phyloP scores from a whole-genome alignment of 1,284 basidiomycete genomes.

The Rhodotorula sp. region DNA sequence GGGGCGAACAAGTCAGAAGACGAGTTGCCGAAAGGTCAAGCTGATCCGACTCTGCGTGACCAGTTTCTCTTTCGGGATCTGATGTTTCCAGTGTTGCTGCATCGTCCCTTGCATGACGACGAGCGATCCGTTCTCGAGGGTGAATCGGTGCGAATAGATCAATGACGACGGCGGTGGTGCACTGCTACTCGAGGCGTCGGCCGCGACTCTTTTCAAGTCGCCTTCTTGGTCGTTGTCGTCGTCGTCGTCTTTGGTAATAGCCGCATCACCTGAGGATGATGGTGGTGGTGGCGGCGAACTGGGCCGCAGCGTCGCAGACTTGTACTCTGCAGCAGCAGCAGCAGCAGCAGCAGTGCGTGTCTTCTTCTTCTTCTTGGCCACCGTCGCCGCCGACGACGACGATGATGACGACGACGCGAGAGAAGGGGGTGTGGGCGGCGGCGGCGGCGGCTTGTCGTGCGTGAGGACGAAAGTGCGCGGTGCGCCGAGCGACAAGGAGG shows the following conservation, averaged over 20 bases:
- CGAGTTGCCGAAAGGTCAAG: slow-evolving; percentile 53
- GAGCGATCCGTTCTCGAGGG: slow-evolving; percentile 54
- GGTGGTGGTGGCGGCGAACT: background rate
- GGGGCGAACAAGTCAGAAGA: slow-evolving; percentile 16
- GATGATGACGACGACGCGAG: too few species aligned
- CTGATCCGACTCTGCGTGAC: slow-evolving; percentile 52
- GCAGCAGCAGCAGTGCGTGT: background rate
- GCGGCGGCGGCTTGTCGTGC: slow-evolving; percentile 47
- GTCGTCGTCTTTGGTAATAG: background rate
- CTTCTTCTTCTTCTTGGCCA: too few species aligned
- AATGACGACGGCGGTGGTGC: slow-evolving; percentile 21
- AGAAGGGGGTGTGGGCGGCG: background rate
- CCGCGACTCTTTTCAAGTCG: background rate
- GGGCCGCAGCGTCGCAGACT: background rate
- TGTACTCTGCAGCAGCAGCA: background rate
- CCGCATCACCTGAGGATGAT: background rate
- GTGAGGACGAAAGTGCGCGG: slow-evolving; percentile 56
- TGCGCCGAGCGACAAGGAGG: slow-evolving; percentile 55
- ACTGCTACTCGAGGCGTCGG: background rate
- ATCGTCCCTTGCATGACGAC: slow-evolving; percentile 58
- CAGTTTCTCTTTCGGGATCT: slow-evolving; percentile 53
- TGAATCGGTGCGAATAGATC: background rate
- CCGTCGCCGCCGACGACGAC: too few species aligned
- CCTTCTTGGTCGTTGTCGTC: too few species aligned
- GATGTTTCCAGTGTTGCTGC: slow-evolving; percentile 57